These are phyloP conservation scores for Fusarium udum DNA, from an alignment of 2,329 filamentous ascomycete genomes.

Conservation along the genomic window DNA sequence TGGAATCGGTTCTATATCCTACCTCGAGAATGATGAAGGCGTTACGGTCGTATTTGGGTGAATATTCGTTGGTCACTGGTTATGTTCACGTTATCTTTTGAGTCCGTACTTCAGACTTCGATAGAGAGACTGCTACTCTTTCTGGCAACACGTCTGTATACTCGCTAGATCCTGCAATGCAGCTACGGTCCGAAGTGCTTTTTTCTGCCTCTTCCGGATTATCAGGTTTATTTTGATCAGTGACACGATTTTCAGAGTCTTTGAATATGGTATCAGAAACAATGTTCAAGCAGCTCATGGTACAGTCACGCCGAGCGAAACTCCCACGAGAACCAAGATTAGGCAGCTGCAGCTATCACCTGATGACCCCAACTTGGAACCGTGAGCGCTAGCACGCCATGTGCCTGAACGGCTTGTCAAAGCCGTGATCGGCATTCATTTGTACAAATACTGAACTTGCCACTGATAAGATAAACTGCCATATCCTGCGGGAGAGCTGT, in stretches of 20 bases:
- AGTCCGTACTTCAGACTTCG: conserved; percentile 30
- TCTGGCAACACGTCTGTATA: conserved; percentile 16
- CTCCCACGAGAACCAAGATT: background rate
- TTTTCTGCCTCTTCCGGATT: background rate
- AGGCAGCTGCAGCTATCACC: conserved; percentile 17
- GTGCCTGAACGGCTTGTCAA: conserved; percentile 4
- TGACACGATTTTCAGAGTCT: background rate
- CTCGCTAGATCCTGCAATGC: background rate
- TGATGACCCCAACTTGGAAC: conserved; percentile 1
- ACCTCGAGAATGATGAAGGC: conserved; percentile 47
- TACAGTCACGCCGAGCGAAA: background rate
- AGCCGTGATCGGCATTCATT: background rate
- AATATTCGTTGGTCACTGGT: conserved; percentile 42
- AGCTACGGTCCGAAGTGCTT: background rate
- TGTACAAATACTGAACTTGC: background rate
- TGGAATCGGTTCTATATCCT: conserved; percentile 31
- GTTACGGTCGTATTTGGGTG: conserved; percentile 48
- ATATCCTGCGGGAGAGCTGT: background rate
- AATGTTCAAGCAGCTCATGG: background rate
- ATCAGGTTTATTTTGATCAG: conserved; percentile 2
- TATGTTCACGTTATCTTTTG: conserved; percentile 41
- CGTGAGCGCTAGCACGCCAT: conserved; percentile 11
- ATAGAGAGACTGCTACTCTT: conserved; percentile 37
- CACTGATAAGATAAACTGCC: background rate
- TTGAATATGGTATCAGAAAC: background rate